A percentile compares a stretch with the other conserved stretches of the same genome.
These are phyloP conservation scores for Guyanaporus albipodus DNA, from an alignment of 768 basidiomycete species.

Conservation along the genomic window DNA sequence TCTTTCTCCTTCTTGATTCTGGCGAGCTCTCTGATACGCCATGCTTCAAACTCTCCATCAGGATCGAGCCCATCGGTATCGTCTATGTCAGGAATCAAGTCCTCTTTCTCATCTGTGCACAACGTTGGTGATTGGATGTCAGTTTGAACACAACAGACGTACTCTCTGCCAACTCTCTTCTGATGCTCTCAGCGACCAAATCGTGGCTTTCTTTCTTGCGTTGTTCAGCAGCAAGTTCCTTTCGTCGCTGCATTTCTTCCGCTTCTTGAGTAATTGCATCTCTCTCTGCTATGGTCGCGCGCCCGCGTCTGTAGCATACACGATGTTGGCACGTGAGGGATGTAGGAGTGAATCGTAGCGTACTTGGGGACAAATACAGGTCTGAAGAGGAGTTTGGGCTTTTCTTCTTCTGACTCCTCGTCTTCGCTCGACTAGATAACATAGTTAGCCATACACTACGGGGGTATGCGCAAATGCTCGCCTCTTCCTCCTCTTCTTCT, in stretches of 20 bases:
- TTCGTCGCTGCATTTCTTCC: slow-evolving; percentile 67
- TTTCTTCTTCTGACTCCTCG: slow-evolving; percentile 70
- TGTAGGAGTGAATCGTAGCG: slow-evolving; percentile 23
- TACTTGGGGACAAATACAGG: slow-evolving; percentile 97
- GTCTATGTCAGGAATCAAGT: slow-evolving; percentile 81
- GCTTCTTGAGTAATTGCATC: slow-evolving; percentile 66
- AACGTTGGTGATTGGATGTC: slow-evolving; percentile 1
- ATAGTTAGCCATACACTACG: slow-evolving; percentile 15
- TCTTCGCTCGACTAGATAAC: slow-evolving; percentile 77
- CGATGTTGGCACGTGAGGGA: not conserved
- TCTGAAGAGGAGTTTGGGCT: slow-evolving; percentile 73
- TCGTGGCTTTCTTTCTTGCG: slow-evolving; percentile 86
- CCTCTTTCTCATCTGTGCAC: slow-evolving; percentile 79
- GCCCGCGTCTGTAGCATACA: slow-evolving; percentile 54
- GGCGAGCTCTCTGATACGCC: slow-evolving; percentile 91
- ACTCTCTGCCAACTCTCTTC: slow-evolving; percentile 91
- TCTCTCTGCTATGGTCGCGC: slow-evolving; percentile 66
- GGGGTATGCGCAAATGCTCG: slow-evolving; percentile 24
- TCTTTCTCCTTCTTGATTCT: slow-evolving; percentile 94
- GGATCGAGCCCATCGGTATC: slow-evolving; percentile 94
- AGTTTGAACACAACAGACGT: slow-evolving; percentile 28
- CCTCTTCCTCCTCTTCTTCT: slow-evolving; percentile 35
- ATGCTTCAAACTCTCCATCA: slow-evolving; percentile 87
- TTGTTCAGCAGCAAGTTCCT: slow-evolving; percentile 75
- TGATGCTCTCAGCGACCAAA: slow-evolving; percentile 91